Conservation (phyloP, 805 yeast genomes). For the Metschnikowia santaceciliae region DNA sequence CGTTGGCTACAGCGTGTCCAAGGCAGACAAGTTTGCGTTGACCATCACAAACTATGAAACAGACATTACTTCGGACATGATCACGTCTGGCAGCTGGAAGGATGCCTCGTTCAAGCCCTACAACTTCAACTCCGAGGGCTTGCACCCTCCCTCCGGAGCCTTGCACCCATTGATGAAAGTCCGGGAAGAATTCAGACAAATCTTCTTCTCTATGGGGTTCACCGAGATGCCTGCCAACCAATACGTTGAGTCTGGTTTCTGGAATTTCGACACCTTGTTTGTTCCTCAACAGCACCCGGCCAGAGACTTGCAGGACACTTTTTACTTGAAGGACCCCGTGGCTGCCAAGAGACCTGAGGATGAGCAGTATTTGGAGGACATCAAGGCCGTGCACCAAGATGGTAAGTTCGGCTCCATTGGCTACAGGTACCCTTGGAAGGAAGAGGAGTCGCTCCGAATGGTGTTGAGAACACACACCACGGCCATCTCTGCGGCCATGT, state of each 20-base stretch:
- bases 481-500: conserved; percentile 84
- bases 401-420: conserved; percentile 96
- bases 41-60: conserved; percentile 82
- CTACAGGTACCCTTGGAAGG: conserved; percentile 97
- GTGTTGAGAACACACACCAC: conserved; percentile 98
- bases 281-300: conserved; percentile 99
- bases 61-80: conserved; percentile 92
- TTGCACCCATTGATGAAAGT: conserved; percentile 95
- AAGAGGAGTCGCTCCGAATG: conserved; percentile 82
- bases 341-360: conserved; percentile 82
- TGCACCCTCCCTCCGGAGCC: conserved; percentile 82
- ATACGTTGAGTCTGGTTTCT: conserved; percentile 96
- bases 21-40: conserved; percentile 81
- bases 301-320: conserved; percentile 97
- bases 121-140: conserved; percentile 94
- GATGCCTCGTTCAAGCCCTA: conserved; percentile 85
- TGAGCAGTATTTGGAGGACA: conserved; percentile 68
- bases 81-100: conserved; percentile 77
- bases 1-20: conserved; percentile 68
- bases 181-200: conserved; percentile 95
- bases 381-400: conserved; percentile 78
- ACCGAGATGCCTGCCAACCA: conserved; percentile 99
- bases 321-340: conserved; percentile 91
- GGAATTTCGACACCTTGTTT: conserved; percentile 95
- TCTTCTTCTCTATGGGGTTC: conserved; percentile 97